Evolutionary conservation across 2,329 filamentous ascomycete genomes (phyloP).

Genomic region (Ceratocystis colombiana): DNA sequence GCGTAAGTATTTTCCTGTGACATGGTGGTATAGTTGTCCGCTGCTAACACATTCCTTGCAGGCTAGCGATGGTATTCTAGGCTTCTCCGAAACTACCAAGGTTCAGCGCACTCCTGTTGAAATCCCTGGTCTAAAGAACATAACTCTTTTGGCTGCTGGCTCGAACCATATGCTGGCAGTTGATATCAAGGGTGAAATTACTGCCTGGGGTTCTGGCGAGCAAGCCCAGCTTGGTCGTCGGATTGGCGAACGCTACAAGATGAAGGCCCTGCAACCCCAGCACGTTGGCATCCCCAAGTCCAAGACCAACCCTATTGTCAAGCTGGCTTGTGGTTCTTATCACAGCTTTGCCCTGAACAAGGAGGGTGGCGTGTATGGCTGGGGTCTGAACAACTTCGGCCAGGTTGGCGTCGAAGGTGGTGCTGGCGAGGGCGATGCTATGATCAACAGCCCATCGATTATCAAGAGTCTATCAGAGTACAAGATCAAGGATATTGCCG

Average conservation of each 20-base stretch:
- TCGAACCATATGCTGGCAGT: constrained; percentile 63
- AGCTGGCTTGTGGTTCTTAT: constrained; percentile 58
- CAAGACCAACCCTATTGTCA: constrained; percentile 36
- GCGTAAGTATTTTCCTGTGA: constrained; percentile 30
- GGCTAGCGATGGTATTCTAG: constrained; percentile 52
- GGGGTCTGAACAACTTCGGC: constrained; percentile 81
- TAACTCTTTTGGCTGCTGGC: constrained; percentile 54
- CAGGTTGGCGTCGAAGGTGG: constrained; percentile 56
- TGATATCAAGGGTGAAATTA: constrained; percentile 53
- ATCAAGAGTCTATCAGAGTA: constrained; percentile 57
- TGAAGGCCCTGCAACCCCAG: constrained; percentile 52
- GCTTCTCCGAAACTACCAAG: constrained; percentile 47
- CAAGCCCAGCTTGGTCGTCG: constrained; percentile 54
- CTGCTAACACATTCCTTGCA: neutral
- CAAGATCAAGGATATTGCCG: constrained; percentile 53
- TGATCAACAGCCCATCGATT: constrained; percentile 56
- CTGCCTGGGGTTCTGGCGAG: constrained; percentile 62
- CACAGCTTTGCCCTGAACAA: constrained; percentile 72
- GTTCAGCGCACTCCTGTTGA: constrained; percentile 44
- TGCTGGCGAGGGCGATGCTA: constrained; percentile 41
- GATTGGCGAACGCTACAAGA: constrained; percentile 52
- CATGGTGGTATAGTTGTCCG: neutral
- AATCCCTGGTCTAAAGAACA: constrained; percentile 54
- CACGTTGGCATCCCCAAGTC: constrained; percentile 48
- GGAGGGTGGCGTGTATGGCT: constrained; percentile 61